A percentile compares a stretch with the other conserved stretches of the same genome.
Conservation (phyloP, 2,329 filamentous ascomycete genomes). For the Alternaria dauci region DNA sequence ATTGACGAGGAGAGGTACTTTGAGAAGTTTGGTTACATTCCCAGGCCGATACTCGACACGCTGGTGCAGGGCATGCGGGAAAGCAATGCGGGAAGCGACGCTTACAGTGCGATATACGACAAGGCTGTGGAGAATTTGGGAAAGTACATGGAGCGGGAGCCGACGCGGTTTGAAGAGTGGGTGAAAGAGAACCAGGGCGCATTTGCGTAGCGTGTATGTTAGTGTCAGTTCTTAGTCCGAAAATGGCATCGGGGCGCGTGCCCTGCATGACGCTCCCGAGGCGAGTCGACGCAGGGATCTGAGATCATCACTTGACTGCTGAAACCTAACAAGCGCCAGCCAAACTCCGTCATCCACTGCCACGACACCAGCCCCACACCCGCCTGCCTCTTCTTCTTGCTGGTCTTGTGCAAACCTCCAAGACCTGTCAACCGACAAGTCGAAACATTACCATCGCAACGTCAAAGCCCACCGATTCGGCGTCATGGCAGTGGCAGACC, state of each 20-base stretch:
- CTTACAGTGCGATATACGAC: slow-evolving; percentile 33
- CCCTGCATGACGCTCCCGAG: slow-evolving; percentile 14
- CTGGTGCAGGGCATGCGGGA: slow-evolving; percentile 58
- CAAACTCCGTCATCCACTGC: neutral
- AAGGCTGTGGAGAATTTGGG: slow-evolving; percentile 26
- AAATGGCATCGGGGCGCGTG: slow-evolving; percentile 11
- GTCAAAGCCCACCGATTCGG: neutral
- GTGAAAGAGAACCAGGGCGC: slow-evolving; percentile 6
- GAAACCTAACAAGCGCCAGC: slow-evolving; percentile 19
- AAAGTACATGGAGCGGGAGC: slow-evolving; percentile 15
- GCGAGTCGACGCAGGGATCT: slow-evolving; percentile 7
- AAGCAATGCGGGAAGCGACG: slow-evolving; percentile 59
- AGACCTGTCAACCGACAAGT: neutral
- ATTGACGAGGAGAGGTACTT: slow-evolving; percentile 5
- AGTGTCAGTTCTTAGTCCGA: neutral
- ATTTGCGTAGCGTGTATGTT: neutral
- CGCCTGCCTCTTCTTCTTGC: slow-evolving; percentile 1
- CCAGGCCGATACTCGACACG: slow-evolving; percentile 6
- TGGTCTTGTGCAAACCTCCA: neutral
- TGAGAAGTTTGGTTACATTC: slow-evolving; percentile 6
- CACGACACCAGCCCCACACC: slow-evolving; percentile 12
- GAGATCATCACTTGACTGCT: slow-evolving; percentile 8
- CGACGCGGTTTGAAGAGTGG: slow-evolving; percentile 15
- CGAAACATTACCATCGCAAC: neutral
- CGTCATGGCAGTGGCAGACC: slow-evolving; percentile 31